Percentiles rank a stretch among this genome's conserved stretches.
Evolutionary conservation across 2,329 filamentous ascomycete genomes (phyloP).

Genomic region (Pseudocercospora macadamiae): DNA sequence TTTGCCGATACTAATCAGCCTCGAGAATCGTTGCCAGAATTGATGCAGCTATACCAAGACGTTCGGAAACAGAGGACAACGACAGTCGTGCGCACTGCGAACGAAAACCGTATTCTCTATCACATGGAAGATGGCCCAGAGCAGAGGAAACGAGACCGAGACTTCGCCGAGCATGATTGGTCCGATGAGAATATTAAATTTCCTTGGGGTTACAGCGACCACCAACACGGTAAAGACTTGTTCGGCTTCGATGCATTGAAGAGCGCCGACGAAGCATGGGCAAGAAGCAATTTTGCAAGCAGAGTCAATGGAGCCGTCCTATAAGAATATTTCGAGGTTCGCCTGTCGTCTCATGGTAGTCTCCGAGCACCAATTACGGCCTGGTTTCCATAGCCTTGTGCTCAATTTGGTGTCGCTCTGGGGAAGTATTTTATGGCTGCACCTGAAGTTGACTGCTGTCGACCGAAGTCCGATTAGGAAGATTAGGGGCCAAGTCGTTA

Average conservation of each 20-base stretch:
- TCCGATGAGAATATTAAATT: constrained; percentile 5
- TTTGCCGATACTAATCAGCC: constrained; percentile 54
- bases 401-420: no score
- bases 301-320: neutral
- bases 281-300: neutral
- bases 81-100: constrained; percentile 51
- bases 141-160: constrained; percentile 58
- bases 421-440: no score
- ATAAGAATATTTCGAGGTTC: no score
- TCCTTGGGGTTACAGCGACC: constrained; percentile 7
- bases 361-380: no score
- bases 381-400: no score
- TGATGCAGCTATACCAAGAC: constrained; percentile 46
- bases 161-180: constrained; percentile 8
- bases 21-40: constrained; percentile 41
- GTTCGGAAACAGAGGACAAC: constrained; percentile 51
- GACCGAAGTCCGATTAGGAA: no score
- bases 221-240: neutral
- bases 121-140: constrained; percentile 53
- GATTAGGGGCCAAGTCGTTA: no score
- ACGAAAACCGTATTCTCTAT: constrained; percentile 31
- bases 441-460: no score
- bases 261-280: constrained; percentile 15
- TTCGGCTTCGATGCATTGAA: constrained; percentile 15
- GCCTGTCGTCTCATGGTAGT: no score